Evolutionary conservation across 768 basidiomycete genomes (phyloP), one percentile per base, ranked within the genome.

Genomic region (Flagelloscypha sp.): DNA sequence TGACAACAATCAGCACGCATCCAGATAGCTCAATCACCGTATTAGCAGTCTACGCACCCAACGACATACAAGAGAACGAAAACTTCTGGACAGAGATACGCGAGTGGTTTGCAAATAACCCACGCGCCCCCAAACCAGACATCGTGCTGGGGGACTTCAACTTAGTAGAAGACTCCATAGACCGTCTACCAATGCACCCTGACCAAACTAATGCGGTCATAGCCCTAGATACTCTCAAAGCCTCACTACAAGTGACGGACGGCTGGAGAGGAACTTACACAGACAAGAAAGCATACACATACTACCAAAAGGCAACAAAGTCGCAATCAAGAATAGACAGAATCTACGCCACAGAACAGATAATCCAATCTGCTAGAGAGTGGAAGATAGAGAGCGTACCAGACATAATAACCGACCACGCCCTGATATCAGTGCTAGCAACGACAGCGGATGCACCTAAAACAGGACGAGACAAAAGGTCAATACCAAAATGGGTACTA

Each of bases 111-210:
- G 30, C 19, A 5, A 18, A 1, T n/a, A 30, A 27, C 35, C 33
- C 33, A 19, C 15, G 34, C 2, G 35, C 36, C 6, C 39, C 38
- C 7, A 44, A 34, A 29, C 58, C 54, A 3, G 56, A 68, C 20
- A 9, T 65, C 0, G 38, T 72, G 30, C 21, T 58, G 0, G 66
- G 66, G 0, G 66, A 73, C 39, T 61, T 61, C 27, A 71, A 73
- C 41, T 20, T 69, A 1, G 57, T 60, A 0, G 64, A 70, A 36
- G 59, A 64, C 1, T 12, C 41, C 0, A 36, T 68, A 0, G 68
- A 70, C 36, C 7, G 60, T 0, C 29, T 62, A 0, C 66, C 66
- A 2, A 24, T 37, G 0, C 40, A 42, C 0, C 1, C 11, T 0
- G 62, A 68, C 23, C 16, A 38, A 0, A 9, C 29, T 1, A 8